Percentiles rank a stretch among this genome's conserved stretches.
phyloP scores from a whole-genome alignment of 148 eudicot species.

The Cornus kousa region DNA sequence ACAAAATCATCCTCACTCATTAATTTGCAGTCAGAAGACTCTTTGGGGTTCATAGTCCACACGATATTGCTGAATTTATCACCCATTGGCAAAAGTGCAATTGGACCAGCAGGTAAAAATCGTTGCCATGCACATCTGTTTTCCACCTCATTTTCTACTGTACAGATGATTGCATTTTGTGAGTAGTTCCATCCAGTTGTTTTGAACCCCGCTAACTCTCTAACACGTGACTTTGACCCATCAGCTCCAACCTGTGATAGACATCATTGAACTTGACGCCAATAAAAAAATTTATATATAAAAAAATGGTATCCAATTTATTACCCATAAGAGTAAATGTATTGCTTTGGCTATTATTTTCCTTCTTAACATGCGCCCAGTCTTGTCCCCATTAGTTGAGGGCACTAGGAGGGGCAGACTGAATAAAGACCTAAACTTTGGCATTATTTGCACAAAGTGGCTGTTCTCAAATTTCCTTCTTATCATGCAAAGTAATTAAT shows the following conservation, averaged over 20 bases:
- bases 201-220: slow-evolving; percentile 75
- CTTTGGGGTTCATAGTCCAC: slow-evolving; percentile 92
- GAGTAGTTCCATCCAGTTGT: slow-evolving; percentile 83
- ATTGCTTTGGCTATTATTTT: not conserved
- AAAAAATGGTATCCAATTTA: not conserved
- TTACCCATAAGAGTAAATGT: not conserved
- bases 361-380: not conserved
- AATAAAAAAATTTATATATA: not conserved
- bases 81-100: slow-evolving; percentile 92
- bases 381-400: too few relatives aligned
- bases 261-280: not conserved
- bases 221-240: slow-evolving; percentile 90
- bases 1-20: slow-evolving; percentile 73
- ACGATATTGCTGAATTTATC: slow-evolving; percentile 94
- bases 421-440: too few relatives aligned
- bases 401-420: too few relatives aligned
- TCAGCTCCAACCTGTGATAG: slow-evolving; percentile 87
- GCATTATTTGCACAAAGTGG: too few relatives aligned
- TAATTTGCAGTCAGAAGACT: slow-evolving; percentile 53
- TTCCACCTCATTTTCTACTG: slow-evolving; percentile 65
- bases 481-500: not conserved
- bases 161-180: slow-evolving; percentile 91
- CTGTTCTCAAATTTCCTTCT: not conserved
- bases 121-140: slow-evolving; percentile 93
- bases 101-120: slow-evolving; percentile 90